Percentiles rank a stretch among this genome's conserved stretches.
Conservation (phyloP, 139 green algal genomes). For the Picochlorum sp. region DNA sequence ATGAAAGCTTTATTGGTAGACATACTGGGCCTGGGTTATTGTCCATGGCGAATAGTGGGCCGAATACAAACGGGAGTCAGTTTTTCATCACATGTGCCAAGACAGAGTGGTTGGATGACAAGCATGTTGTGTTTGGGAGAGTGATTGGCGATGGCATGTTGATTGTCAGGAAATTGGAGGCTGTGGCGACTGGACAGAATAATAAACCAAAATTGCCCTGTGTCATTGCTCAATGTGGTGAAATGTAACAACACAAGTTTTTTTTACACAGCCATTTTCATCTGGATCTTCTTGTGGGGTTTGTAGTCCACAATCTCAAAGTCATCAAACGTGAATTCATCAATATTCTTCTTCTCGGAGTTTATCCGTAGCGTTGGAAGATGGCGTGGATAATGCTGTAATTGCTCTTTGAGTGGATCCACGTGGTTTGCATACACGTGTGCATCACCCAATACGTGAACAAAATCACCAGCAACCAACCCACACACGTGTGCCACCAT, state of each 20-base stretch:
- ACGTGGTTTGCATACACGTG: conserved; percentile 98
- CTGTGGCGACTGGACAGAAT: conserved; percentile 68
- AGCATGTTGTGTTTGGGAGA: conserved; percentile 90
- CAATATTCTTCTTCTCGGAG: conserved; percentile 78
- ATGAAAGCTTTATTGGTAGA: conserved; percentile 89
- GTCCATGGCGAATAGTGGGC: conserved; percentile 77
- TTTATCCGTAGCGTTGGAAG: conserved; percentile 88
- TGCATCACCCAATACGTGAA: conserved; percentile 91
- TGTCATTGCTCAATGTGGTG: conserved; percentile 80
- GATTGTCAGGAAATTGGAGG: conserved; percentile 90
- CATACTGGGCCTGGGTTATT: conserved; percentile 94
- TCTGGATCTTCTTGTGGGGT: conserved; percentile 90
- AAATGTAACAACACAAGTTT: conserved; percentile 70
- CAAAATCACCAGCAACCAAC: conserved; percentile 83
- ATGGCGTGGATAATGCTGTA: conserved; percentile 61
- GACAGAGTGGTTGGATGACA: conserved; percentile 91
- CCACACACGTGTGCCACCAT: conserved; percentile 90
- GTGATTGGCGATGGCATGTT: conserved; percentile 83
- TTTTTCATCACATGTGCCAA: conserved; percentile 97
- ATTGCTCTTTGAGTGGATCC: conserved; percentile 90
- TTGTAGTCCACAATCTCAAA: conserved; percentile 85
- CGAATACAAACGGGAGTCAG: conserved; percentile 84
- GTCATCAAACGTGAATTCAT: conserved; percentile 79
- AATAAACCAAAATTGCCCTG: conserved; percentile 79
- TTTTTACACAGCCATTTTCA: conserved; percentile 91